Base-by-base conservation (phyloP, 1,139 yeast genomes). In the Yamadazyma pseudoaaseri region DNA sequence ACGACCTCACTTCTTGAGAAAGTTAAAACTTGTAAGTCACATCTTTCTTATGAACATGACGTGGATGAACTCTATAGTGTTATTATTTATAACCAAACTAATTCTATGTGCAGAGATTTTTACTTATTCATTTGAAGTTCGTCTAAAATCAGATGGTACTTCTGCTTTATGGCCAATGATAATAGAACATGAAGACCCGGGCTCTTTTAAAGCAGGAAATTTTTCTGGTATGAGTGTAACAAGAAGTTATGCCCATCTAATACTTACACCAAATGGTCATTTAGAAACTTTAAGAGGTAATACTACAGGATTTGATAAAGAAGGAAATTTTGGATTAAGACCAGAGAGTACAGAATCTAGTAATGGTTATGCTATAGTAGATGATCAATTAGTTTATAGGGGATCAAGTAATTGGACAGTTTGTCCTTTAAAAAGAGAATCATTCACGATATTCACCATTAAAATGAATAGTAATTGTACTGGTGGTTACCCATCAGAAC, bases 261-360 rank as follows among this genome's bases (percentile, higher is more conserved):
- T 36, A n/a, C 26, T 42, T 6, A 35, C 42, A 10, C 46, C 46
- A 3, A 22, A 27, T 13, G 46, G 46, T 3, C 28, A 36, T 13
- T 18, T 42, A 9, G 16, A 20, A 10, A 28, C 11, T 6, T n/a
- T 10, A 5, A 9, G 4, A 10, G 41, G 41, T 3, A 26, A 30
- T n/a, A 2, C n/a, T 6, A 31, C 36, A 5, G 45, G 46, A 6
- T 39, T 42, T 28, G 29, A 36, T 28, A 16, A 16, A 3, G 16
- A 31, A 4, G 46, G 46, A 4, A 8, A 33, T 26, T 38, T 30
- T 8, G 46, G 46, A 9, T 20, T 32, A 8, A 11, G 10, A 3
- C 44, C 45, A 2, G 16, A 16, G 2, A 15, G 27, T 18, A 16
- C 16, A 9, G 5, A 9, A 3, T 10, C n/a, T 2, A 11, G 23